Percentiles rank a stretch among this genome's conserved stretches.
phyloP scores from a whole-genome alignment of 2,329 filamentous ascomycete genomes.

The Alternaria alternata region DNA sequence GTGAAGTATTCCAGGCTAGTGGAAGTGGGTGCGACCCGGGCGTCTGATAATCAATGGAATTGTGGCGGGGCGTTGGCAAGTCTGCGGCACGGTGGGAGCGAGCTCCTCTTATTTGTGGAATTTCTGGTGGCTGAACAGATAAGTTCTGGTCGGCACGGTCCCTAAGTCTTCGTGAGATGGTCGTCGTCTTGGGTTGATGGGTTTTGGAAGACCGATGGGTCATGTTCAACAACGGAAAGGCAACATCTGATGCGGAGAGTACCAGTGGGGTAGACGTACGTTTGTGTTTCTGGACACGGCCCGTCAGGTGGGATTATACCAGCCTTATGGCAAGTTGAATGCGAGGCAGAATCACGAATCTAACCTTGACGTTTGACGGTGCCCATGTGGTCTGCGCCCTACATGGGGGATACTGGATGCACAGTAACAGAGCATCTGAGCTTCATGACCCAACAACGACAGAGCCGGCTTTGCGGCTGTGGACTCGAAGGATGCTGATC shows the following conservation, averaged over 20 bases:
- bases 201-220: conserved; percentile 44
- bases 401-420: conserved; percentile 46
- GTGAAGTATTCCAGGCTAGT: conserved; percentile 34
- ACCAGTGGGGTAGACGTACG: conserved; percentile 49
- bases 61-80: conserved; percentile 38
- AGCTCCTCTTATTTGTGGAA: conserved; percentile 37
- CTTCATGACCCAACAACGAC: conserved; percentile 38
- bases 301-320: conserved; percentile 36
- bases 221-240: conserved; percentile 41
- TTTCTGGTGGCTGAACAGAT: conserved; percentile 41
- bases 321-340: conserved; percentile 40
- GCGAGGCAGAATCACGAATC: conserved; percentile 45
- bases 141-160: conserved; percentile 40
- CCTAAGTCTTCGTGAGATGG: conserved; percentile 49
- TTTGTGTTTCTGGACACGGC: conserved; percentile 37
- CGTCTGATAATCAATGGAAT: conserved; percentile 40
- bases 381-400: conserved; percentile 41
- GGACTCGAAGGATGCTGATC: conserved; percentile 48
- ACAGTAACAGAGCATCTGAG: conserved; percentile 44
- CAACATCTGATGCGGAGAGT: conserved; percentile 38
- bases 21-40: conserved; percentile 34
- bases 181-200: conserved; percentile 38
- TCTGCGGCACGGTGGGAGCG: conserved; percentile 46
- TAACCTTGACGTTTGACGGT: conserved; percentile 36
- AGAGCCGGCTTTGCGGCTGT: conserved; percentile 49